Percentiles rank a stretch among this genome's conserved stretches.
Conservation (phyloP, 75 land plant genomes). For the Pseudotsuga menziesii region DNA sequence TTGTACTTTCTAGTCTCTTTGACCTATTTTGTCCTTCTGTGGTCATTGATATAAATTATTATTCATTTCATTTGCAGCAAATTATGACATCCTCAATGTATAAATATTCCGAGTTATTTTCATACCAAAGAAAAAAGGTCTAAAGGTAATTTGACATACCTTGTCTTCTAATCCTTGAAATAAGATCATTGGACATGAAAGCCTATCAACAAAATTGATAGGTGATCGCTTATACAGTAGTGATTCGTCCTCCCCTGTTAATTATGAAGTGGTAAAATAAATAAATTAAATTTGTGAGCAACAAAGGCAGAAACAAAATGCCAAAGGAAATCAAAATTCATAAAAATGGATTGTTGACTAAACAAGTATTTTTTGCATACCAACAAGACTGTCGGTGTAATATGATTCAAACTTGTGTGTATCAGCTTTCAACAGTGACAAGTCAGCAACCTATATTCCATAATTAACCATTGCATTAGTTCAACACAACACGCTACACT, state of each 20-base stretch:
- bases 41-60: no score
- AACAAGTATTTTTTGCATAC: conserved; percentile 26
- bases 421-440: conserved; percentile 61
- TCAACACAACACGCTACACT: background rate
- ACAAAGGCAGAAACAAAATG: background rate
- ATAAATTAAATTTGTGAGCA: background rate
- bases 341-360: background rate
- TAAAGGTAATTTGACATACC: conserved; percentile 28
- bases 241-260: conserved; percentile 48
- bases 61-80: no score
- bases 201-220: conserved; percentile 75
- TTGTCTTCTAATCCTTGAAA: conserved; percentile 98
- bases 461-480: background rate
- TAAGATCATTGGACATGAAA: conserved; percentile 87
- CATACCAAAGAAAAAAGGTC: background rate
- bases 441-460: conserved; percentile 77
- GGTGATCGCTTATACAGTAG: conserved; percentile 69
- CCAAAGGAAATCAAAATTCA: background rate
- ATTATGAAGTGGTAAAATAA: background rate
- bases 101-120: no score
- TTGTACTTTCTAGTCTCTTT: no score
- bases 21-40: no score
- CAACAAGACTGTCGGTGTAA: conserved; percentile 75
- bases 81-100: no score
- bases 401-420: conserved; percentile 97